Percentiles rank a stretch among this genome's conserved stretches.
Conservation (phyloP, 257 asterid genomes). For the Ocimum tenuiflorum region DNA sequence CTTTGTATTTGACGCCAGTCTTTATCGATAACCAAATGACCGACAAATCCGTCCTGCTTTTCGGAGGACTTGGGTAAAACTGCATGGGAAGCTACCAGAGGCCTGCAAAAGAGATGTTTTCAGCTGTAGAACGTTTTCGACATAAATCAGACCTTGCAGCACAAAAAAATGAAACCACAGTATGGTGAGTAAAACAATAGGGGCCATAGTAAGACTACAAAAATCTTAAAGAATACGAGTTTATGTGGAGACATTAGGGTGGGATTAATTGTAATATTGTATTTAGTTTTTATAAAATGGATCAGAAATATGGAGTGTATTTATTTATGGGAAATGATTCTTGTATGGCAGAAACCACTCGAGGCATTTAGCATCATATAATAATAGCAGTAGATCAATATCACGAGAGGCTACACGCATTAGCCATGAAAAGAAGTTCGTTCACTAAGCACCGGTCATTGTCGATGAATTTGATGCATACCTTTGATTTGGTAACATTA, state of each 20-base stretch:
- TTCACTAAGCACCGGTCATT: background rate
- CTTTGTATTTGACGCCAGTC: constrained; percentile 44
- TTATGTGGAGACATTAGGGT: too few relatives aligned
- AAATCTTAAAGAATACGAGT: too few relatives aligned
- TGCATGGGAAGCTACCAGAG: constrained; percentile 43
- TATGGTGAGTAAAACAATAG: too few relatives aligned
- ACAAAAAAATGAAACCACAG: too few relatives aligned
- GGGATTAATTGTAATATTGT: too few relatives aligned
- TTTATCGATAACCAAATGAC: constrained; percentile 56
- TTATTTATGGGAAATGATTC: too few relatives aligned
- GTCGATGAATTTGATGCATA: constrained; percentile 21
- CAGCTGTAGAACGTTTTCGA: background rate
- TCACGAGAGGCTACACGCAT: background rate
- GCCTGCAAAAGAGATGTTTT: constrained; percentile 44
- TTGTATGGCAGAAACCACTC: too few relatives aligned
- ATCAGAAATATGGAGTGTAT: too few relatives aligned
- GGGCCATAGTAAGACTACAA: too few relatives aligned
- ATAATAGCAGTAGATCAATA: background rate
- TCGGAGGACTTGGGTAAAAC: constrained; percentile 37
- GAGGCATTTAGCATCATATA: constrained; percentile 5
- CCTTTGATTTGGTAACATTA: constrained; percentile 65
- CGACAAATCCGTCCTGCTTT: constrained; percentile 41
- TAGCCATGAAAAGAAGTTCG: background rate
- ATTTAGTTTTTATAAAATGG: too few relatives aligned
- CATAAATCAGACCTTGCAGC: too few relatives aligned